Base-by-base conservation (phyloP, 805 yeast species). In the Candida loeiensis region DNA sequence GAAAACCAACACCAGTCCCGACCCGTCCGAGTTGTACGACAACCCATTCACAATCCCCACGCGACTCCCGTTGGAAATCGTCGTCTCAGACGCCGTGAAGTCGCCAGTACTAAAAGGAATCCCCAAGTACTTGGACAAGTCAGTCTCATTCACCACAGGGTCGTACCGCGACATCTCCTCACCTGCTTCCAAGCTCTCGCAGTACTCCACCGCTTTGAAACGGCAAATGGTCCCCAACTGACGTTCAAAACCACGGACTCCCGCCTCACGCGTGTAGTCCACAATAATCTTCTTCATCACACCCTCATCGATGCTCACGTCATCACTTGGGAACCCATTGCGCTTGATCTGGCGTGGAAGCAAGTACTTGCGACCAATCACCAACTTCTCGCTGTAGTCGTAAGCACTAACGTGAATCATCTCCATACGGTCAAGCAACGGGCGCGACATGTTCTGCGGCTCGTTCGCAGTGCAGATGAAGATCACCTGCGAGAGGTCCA, bases 381-480 rank as follows among this genome's bases (percentile, higher is more conserved):
- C 74, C 35, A 77, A 64, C 57, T 88, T 88, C 57, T 87, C 96
- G 45, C 76, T 73, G 50, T 80, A 79, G 28, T 86, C 87, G 61
- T 88, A 88, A 0, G 95, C 95, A 2, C 81, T 74, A 13, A 88
- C 68, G 39, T 81, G 80, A 45, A 88, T 83, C 51, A 81, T 78
- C 59, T 88, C 96, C 79, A 87, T 81, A 46, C 96, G 74, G 58
- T 88, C 95, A 41, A 83, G 71, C 40, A 88, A 69, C 5, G 96
- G 95, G 12, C 81, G 76, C 19, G 90, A 79, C 46, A 88, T 73
- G 16, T 79, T 76, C 47, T 78, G 73, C 19, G 82, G 73, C 43
- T 85, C 83, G 58, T 88, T 88, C 8, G 95, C 91, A 1, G 96
- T 88, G 51, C 95, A 90, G 38, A 88, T 75, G 53, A 88, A 88